Evolutionary conservation across 257 asterid species (phyloP).

Genomic region (Ajuga chamaepitys): DNA sequence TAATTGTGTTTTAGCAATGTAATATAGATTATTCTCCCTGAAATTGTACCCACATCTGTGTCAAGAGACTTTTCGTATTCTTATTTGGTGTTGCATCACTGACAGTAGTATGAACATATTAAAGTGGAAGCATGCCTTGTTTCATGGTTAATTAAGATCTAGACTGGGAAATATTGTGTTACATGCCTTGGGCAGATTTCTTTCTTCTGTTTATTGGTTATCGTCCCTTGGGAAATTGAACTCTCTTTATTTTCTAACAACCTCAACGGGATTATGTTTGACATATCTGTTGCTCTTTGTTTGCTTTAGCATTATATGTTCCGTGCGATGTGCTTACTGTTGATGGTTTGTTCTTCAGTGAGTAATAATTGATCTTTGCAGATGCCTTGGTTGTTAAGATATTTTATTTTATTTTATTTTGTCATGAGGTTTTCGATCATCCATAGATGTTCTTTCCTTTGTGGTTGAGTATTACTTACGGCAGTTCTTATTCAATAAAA

Average conservation of each 20-base stretch:
- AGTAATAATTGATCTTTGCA: background rate
- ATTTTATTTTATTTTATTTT: background rate
- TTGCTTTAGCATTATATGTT: background rate
- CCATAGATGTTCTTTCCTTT: background rate
- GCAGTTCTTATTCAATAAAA: background rate
- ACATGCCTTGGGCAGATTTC: too few relatives aligned
- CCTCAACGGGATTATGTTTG: background rate
- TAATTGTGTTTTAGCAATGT: too few relatives aligned
- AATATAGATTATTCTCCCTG: too few relatives aligned
- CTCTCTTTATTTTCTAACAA: background rate
- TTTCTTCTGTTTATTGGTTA: too few relatives aligned
- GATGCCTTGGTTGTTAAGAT: background rate
- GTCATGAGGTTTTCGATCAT: background rate
- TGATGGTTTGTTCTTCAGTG: conserved; percentile 3
- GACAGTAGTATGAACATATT: too few relatives aligned
- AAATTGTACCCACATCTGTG: too few relatives aligned
- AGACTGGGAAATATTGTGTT: too few relatives aligned
- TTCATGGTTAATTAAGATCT: too few relatives aligned
- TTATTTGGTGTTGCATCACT: too few relatives aligned
- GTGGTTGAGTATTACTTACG: background rate
- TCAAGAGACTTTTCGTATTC: too few relatives aligned
- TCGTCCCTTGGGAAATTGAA: background rate
- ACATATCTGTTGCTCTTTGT: background rate
- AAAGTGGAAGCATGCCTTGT: too few relatives aligned
- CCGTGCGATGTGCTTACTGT: background rate